A percentile compares a stretch with the other conserved stretches of the same genome.
Evolutionary conservation across 2,329 filamentous ascomycete genomes (phyloP).

Genomic region (Colletotrichum ledebouriae): DNA sequence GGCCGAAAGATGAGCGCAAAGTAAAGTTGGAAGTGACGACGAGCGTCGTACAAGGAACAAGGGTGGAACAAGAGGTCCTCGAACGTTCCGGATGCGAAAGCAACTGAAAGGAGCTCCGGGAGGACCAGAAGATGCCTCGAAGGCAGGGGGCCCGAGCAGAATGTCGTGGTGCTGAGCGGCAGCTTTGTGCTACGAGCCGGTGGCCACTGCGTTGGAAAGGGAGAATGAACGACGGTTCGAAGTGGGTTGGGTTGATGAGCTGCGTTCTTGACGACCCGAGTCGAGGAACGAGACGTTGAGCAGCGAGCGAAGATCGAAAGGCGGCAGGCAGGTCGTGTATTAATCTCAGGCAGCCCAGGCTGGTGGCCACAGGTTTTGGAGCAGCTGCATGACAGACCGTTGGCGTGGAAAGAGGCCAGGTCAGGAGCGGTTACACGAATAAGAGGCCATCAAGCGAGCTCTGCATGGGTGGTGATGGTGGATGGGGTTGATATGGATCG

Average conservation of each 20-base stretch:
- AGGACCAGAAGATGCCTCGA: conserved; percentile 10
- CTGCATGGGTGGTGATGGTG: conserved; percentile 21
- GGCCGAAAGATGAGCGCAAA: conserved; percentile 8
- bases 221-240: neutral
- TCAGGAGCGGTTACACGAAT: conserved; percentile 29
- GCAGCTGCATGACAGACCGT: conserved; percentile 32
- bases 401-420: conserved; percentile 19
- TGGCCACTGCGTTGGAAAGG: conserved; percentile 20
- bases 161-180: conserved; percentile 13
- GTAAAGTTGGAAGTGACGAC: neutral
- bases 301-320: neutral
- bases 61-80: conserved; percentile 9
- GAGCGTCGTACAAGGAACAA: conserved; percentile 14
- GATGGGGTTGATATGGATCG: neutral
- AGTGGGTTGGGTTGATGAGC: neutral
- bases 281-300: conserved; percentile 2
- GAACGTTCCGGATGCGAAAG: neutral
- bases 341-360: conserved; percentile 36
- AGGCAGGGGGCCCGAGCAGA: conserved; percentile 7
- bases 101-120: neutral
- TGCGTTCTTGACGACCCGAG: neutral
- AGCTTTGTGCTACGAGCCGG: conserved; percentile 32
- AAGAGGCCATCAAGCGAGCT: conserved; percentile 30
- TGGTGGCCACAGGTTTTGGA: conserved; percentile 21
- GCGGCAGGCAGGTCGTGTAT: conserved; percentile 31